phyloP scores from a whole-genome alignment of 2,329 filamentous ascomycete species.

The Neurospora sp. region DNA sequence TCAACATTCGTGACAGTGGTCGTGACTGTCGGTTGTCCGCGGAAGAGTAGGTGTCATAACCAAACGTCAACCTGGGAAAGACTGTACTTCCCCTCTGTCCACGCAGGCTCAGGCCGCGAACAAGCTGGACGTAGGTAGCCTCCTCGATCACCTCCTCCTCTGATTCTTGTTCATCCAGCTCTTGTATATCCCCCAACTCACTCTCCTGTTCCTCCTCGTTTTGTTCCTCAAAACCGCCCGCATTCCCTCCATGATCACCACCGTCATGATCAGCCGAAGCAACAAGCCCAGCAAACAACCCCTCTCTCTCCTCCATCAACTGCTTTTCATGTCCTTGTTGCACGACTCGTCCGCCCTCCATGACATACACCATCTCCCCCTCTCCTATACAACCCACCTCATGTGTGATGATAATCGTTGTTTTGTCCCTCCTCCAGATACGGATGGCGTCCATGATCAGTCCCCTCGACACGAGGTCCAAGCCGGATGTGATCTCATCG shows the following conservation, averaged over 20 bases:
- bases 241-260: constrained; percentile 1
- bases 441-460: constrained; percentile 67
- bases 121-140: constrained; percentile 7
- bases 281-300: constrained; percentile 37
- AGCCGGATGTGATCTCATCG: constrained; percentile 79
- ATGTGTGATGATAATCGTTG: constrained; percentile 89
- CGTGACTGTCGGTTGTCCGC: background rate
- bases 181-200: constrained; percentile 1
- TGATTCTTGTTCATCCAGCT: background rate
- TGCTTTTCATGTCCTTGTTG: constrained; percentile 57
- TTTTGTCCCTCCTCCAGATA: constrained; percentile 68
- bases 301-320: constrained; percentile 35
- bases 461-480: constrained; percentile 63
- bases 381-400: constrained; percentile 67
- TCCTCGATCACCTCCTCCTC: constrained; percentile 6
- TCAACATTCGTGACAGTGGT: background rate
- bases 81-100: constrained; percentile 1
- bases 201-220: background rate
- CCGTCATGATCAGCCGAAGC: constrained; percentile 13
- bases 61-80: background rate
- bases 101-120: constrained; percentile 6
- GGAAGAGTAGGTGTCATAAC: background rate
- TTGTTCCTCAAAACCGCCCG: background rate
- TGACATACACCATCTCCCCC: constrained; percentile 69
- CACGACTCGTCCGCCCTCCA: constrained; percentile 60